Base-by-base conservation (phyloP, 192 early-diverging fungal genomes). In the Irineochytrium annulatum region DNA sequence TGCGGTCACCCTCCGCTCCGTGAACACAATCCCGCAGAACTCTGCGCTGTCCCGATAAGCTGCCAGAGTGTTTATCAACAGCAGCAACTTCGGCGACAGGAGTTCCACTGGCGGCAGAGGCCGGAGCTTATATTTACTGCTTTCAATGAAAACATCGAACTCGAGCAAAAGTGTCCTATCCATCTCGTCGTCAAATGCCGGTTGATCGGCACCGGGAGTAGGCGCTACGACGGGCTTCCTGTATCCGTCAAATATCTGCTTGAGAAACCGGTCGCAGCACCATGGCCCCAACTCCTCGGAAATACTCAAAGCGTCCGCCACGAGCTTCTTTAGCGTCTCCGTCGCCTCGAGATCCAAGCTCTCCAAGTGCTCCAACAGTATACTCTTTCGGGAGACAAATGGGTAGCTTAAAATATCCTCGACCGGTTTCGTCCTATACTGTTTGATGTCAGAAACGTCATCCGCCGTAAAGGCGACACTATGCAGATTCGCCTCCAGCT, bases 11-110 rank as follows among this genome's bases (percentile, higher is more conserved):
- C 93, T 71, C 16, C 86, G 75, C 52, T 84, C 69, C 4, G 87
- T 85, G 67, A 98, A 98, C 6, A 98, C 82, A 37, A 98, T 95
- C 3, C 90, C 91, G 59, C 93, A 89, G 59, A 94, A 77, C 0
- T 71, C 56, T 0, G 77, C 43, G 3, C 62, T 48, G 13, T 52
- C 30, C 5, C 56, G 46, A 63, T 81, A 86, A 29, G 77, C 64
- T 2, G 69, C 27, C 19, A 97, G 75, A 4, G 88, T 76, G 22
- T 77, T 66, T 11, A 93, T 59, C 2, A 97, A 72, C 24, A 67
- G 70, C 37, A 78, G 59, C 8, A 93, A 83, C 56, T 94, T 93
- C 0, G 87, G 85, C 1, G 89, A 81, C 49, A 62, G 28, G 8
- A 24, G 53, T 16, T 41, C 37, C n/a, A 41, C 37, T n/a, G n/a